Evolutionary conservation across 768 basidiomycete genomes (phyloP), one percentile per base, ranked within the genome.

Genomic region (Candolleomyces aberdarensis): DNA sequence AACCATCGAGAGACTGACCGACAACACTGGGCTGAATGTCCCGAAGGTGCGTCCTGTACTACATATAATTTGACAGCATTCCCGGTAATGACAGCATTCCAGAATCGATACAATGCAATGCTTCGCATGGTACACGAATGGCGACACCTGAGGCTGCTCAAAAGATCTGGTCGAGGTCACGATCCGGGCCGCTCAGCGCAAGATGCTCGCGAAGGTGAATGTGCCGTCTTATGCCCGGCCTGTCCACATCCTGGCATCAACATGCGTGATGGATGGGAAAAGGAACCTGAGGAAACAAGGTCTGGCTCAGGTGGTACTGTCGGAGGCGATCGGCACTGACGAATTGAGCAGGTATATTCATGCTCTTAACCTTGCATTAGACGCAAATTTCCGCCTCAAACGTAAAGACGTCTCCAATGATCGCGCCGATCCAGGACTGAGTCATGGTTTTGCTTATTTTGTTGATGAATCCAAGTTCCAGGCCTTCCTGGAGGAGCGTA

Each of bases 1-100:
- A 5, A 51, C 69, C 0, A 44, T 78, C 0, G 61, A 65, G 1
- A 60, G 63, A 1, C 36, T 57, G 13, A 72, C 67, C 0, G 64
- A 77, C 40, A 75, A 76, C 48, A 66, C 68, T 0, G 73, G 73
- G 0, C 36, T 65, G 3, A 61, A 57, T 1, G 3, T 63, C 55
- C 14, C 22, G 17, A 48, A 48, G 47, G 47, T 48, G 47, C 47
- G 6, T 8, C 17, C 22, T 8, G n/a, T n/a, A n/a, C n/a, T n/a
- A n/a, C n/a, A n/a, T n/a, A n/a, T n/a, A n/a, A n/a, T n/a, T n/a
- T n/a, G n/a, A n/a, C n/a, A n/a, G n/a, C n/a, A n/a, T n/a, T n/a
- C n/a, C n/a, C n/a, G n/a, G n/a, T n/a, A n/a, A n/a, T n/a, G n/a
- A n/a, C n/a, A n/a, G n/a, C n/a, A n/a, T n/a, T n/a, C n/a, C n/a